Evolutionary conservation across 1,284 basidiomycete genomes (phyloP).

Genomic region (Quambalaria eucalypti): DNA sequence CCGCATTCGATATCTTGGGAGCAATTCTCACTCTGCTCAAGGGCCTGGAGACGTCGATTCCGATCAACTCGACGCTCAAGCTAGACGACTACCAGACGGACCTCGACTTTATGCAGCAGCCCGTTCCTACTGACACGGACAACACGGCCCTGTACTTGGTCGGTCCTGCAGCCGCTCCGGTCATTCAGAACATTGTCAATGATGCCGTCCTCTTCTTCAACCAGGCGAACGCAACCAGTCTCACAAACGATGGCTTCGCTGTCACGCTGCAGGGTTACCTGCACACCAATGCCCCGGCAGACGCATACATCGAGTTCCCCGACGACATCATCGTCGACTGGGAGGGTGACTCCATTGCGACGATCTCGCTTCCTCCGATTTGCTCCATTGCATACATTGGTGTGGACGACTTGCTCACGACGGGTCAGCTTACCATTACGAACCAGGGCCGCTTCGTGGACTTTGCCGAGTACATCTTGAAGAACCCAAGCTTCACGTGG

Average conservation of each 20-base stretch:
- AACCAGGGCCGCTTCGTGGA: constrained; percentile 53
- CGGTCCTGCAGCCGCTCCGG: constrained; percentile 54
- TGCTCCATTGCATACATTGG: constrained; percentile 62
- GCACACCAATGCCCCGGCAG: constrained; percentile 49
- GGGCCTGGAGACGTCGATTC: constrained; percentile 56
- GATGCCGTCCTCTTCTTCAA: constrained; percentile 56
- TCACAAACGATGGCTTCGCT: constrained; percentile 31
- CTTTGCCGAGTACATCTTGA: constrained; percentile 61
- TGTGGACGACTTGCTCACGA: constrained; percentile 58
- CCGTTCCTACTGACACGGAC: constrained; percentile 61
- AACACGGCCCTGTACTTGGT: constrained; percentile 60
- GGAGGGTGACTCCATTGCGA: constrained; percentile 62
- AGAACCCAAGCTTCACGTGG: constrained; percentile 63
- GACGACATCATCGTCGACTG: constrained; percentile 55
- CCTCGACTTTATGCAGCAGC: constrained; percentile 59
- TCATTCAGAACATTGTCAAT: constrained; percentile 62
- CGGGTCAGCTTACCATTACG: constrained; percentile 41
- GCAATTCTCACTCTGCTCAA: constrained; percentile 61
- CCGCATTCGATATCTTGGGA: constrained; percentile 47
- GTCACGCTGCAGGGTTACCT: constrained; percentile 48
- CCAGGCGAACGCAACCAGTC: constrained; percentile 59
- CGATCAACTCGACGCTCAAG: constrained; percentile 28
- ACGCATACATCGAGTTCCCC: constrained; percentile 49
- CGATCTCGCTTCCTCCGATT: constrained; percentile 60
- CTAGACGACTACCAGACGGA: constrained; percentile 51